Conservation (phyloP, 2,329 filamentous ascomycete genomes). For the Chalara sp. region DNA sequence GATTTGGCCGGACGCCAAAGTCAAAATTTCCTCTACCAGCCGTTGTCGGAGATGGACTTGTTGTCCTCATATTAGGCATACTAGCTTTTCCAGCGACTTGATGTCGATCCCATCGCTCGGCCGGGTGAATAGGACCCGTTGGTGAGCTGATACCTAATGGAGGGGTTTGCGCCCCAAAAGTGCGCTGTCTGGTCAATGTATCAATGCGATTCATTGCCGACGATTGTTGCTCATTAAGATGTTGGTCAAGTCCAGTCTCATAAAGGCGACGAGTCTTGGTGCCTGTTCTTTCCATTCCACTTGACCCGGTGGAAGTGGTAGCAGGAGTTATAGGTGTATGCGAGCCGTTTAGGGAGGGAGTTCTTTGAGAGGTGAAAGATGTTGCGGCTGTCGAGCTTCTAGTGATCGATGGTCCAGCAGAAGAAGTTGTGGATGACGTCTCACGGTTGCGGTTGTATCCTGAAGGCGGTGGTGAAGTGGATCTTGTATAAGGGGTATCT, state of each 20-base stretch:
- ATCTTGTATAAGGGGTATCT: slow-evolving; percentile 33
- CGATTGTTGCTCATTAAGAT: slow-evolving; percentile 73
- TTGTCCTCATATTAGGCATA: slow-evolving; percentile 60
- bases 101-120: slow-evolving; percentile 42
- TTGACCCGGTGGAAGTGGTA: slow-evolving; percentile 29
- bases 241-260: slow-evolving; percentile 73
- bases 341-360: slow-evolving; percentile 42
- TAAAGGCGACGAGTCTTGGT: slow-evolving; percentile 73
- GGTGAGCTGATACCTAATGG: slow-evolving; percentile 20
- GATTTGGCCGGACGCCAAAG: slow-evolving; percentile 26
- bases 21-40: slow-evolving; percentile 33
- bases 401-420: slow-evolving; percentile 53
- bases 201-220: slow-evolving; percentile 75
- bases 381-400: slow-evolving; percentile 84
- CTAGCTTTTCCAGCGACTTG: slow-evolving; percentile 51
- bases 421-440: slow-evolving; percentile 80
- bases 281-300: slow-evolving; percentile 53
- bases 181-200: slow-evolving; percentile 60
- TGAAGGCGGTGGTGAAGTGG: slow-evolving; percentile 50
- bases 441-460: slow-evolving; percentile 71
- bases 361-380: slow-evolving; percentile 70
- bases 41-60: slow-evolving; percentile 33
- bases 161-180: slow-evolving; percentile 20
- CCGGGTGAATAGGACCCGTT: slow-evolving; percentile 30
- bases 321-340: slow-evolving; percentile 32